Conservation (phyloP, 805 yeast genomes). For the Starmera pachycereana region DNA sequence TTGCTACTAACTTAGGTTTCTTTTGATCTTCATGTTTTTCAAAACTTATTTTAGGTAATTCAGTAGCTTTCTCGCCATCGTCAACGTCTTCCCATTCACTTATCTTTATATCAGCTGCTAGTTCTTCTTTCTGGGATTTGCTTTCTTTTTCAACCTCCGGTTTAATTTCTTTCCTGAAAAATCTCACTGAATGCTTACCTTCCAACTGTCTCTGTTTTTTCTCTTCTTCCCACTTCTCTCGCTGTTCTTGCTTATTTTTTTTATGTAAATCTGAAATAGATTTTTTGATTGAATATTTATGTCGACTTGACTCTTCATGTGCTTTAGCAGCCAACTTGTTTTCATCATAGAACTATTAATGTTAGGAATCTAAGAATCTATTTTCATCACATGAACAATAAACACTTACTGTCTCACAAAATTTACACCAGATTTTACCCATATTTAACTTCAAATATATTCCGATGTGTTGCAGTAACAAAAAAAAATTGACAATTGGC, state of each 20-base stretch:
- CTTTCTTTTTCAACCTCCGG: neutral
- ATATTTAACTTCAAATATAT: neutral
- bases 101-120: slow-evolving; percentile 2
- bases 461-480: no score
- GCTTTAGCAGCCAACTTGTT: slow-evolving; percentile 20
- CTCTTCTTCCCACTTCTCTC: slow-evolving; percentile 9
- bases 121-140: slow-evolving; percentile 1
- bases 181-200: slow-evolving; percentile 6
- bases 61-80: neutral
- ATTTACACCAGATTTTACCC: slow-evolving; percentile 16
- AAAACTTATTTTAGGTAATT: neutral
- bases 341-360: slow-evolving; percentile 26
- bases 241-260: slow-evolving; percentile 13
- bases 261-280: slow-evolving; percentile 18
- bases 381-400: no score
- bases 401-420: slow-evolving; percentile 24
- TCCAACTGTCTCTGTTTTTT: slow-evolving; percentile 11
- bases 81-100: slow-evolving; percentile 11
- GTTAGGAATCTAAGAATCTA: neutral
- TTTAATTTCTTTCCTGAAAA: slow-evolving; percentile 3
- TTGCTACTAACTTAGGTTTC: neutral
- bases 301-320: slow-evolving; percentile 26
- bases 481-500: no score
- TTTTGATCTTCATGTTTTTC: neutral
- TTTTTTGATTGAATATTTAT: slow-evolving; percentile 15